Base-by-base conservation (phyloP, 768 basidiomycete species). In the Leccinellum albellum region DNA sequence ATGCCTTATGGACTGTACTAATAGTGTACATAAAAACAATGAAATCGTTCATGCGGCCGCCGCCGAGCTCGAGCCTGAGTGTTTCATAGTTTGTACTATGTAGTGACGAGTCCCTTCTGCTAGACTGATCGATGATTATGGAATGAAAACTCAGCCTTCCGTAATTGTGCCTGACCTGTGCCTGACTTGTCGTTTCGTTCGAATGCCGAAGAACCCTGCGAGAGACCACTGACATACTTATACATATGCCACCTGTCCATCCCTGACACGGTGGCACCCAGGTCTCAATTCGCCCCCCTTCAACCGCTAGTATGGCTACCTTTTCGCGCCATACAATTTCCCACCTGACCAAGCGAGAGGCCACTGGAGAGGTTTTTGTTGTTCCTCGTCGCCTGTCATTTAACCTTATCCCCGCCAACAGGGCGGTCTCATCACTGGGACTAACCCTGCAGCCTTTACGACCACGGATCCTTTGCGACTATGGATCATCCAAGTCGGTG, bases 401-500 rank as follows among this genome's bases (percentile, higher is more conserved):
- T 31, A 2, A n/a, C 28, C 50, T 68, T 15, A 64, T 45, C 49
- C n/a, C n/a, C 10, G 23, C 9, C 10, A 0, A 17, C 48, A 91
- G 87, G 89, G 88, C 20, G 91, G 90, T 7, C 73, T 95, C 28
- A 70, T 95, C 54, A 83, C 77, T 45, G 92, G 92, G 0, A 79
- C 83, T 51, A 84, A 94, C 64, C 93, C 92, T 1, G 77, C 85
- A 1, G 71, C 73, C 3, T 84, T 86, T 72, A 87, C 88, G 57
- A 61, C 78, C 1, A 56, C 70, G 1, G 91, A 94, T 67, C 92
- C 94, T 7, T 66, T 94, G 59, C 76, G 86, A 15, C 66, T 90
- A 67, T 91, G 87, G 87, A 86, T 88, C 56, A 80, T 91, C 49
- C 88, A 91, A 82, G 79, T 89, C 49, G 86, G 90, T 88, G 59